phyloP scores from a whole-genome alignment of 768 basidiomycete species.

The Strobilomyces echinocephalus region DNA sequence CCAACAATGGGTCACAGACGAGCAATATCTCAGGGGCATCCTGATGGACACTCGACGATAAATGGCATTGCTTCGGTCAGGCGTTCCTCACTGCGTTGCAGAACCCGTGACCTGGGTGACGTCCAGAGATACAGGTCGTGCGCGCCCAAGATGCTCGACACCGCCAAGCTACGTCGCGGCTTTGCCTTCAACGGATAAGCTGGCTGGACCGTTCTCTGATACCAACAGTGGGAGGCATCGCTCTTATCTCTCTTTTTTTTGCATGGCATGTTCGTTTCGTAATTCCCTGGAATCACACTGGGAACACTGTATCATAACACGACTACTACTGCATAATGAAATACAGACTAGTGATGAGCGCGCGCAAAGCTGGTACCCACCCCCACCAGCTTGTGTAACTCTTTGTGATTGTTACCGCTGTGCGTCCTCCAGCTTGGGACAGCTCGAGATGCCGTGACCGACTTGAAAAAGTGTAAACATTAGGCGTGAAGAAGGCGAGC shows the following conservation, averaged over 20 bases:
- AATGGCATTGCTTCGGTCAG: slow-evolving; percentile 18
- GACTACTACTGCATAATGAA: background rate
- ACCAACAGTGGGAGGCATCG: background rate
- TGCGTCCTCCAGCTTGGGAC: slow-evolving; percentile 93
- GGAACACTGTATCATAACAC: slow-evolving; percentile 8
- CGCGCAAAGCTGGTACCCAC: slow-evolving; percentile 26
- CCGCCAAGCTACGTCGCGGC: slow-evolving; percentile 26
- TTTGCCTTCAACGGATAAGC: slow-evolving; percentile 30
- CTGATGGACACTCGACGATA: slow-evolving; percentile 15
- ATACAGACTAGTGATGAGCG: background rate
- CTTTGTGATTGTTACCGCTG: slow-evolving; percentile 89
- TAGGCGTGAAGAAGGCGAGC: background rate
- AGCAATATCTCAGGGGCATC: slow-evolving; percentile 7
- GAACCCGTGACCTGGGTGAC: slow-evolving; percentile 12
- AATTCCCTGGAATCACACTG: background rate
- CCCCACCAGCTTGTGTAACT: slow-evolving; percentile 58
- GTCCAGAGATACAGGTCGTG: background rate
- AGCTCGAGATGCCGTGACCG: slow-evolving; percentile 92
- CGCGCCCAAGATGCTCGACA: slow-evolving; percentile 16
- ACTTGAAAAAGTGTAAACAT: slow-evolving; percentile 40
- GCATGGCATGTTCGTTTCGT: too few species aligned
- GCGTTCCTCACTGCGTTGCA: slow-evolving; percentile 17
- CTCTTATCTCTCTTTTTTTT: background rate
- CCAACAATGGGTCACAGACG: too few species aligned
- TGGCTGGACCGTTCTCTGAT: background rate